Conservation (phyloP, 495 filamentous ascomycete genomes). For the Xeromyces bisporus region DNA sequence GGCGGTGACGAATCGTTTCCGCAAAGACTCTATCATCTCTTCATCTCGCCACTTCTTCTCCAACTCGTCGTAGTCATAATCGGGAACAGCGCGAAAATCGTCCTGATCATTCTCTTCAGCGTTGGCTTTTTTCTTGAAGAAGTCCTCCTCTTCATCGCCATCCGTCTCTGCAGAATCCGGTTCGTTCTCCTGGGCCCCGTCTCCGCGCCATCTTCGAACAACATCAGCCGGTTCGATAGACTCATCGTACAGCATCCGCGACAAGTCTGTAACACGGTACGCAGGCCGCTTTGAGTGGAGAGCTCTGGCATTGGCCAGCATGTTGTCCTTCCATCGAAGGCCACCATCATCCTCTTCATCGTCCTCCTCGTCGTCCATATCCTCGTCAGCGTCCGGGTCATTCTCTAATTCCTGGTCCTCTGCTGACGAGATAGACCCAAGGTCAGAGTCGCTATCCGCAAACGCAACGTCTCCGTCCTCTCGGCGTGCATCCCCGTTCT, state of each 20-base stretch:
- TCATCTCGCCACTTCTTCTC: constrained; percentile 72
- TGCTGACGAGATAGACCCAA: constrained; percentile 71
- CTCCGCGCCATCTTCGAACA: constrained; percentile 59
- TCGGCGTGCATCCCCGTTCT: constrained; percentile 22
- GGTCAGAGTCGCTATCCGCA: constrained; percentile 87
- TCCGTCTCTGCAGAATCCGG: constrained; percentile 33
- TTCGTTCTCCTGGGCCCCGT: constrained; percentile 12
- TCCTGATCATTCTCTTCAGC: constrained; percentile 40
- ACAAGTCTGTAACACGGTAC: constrained; percentile 64
- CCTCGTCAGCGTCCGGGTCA: constrained; percentile 30
- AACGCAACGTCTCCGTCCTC: constrained; percentile 60
- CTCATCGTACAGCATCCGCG: constrained; percentile 76
- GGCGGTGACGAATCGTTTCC: constrained; percentile 54
- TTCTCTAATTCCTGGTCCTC: constrained; percentile 47
- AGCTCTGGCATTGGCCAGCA: constrained; percentile 55
- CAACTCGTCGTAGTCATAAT: constrained; percentile 63
- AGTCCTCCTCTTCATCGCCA: constrained; percentile 55
- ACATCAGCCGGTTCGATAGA: constrained; percentile 59
- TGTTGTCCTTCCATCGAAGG: constrained; percentile 69
- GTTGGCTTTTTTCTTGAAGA: constrained; percentile 69
- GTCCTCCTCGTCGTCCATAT: constrained; percentile 37
- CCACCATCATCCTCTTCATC: constrained; percentile 49
- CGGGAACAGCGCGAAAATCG: constrained; percentile 63
- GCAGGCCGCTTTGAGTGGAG: constrained; percentile 50
- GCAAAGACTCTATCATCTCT: constrained; percentile 57